phyloP scores from a whole-genome alignment of 352 stramenopile species.

The Phytophthora brassicae region DNA sequence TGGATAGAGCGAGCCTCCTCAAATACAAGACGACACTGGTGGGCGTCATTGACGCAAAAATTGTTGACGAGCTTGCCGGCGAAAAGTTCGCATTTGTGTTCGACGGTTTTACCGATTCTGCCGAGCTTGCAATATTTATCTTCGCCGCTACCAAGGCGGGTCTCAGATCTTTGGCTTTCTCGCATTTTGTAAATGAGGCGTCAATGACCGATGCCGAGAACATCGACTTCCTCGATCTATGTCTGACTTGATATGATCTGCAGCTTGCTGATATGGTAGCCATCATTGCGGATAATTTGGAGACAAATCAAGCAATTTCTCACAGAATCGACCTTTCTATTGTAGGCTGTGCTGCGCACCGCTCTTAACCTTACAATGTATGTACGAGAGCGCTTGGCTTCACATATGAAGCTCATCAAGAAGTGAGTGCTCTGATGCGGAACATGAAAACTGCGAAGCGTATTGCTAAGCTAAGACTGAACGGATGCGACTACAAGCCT shows the following conservation, averaged over 20 bases:
- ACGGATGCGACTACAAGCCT: neutral
- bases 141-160: too few species aligned
- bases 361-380: slow-evolving; percentile 13
- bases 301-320: slow-evolving; percentile 9
- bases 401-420: neutral
- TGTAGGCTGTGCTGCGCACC: slow-evolving; percentile 5
- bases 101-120: too few species aligned
- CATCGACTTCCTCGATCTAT: neutral
- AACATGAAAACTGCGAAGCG: slow-evolving; percentile 11
- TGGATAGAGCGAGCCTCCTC: too few species aligned
- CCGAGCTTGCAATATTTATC: too few species aligned
- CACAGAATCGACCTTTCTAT: neutral
- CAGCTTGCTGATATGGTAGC: slow-evolving; percentile 2
- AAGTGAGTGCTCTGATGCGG: slow-evolving; percentile 1
- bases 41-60: too few species aligned
- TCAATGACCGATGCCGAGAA: neutral
- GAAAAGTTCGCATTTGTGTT: too few species aligned
- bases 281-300: slow-evolving; percentile 14
- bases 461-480: neutral
- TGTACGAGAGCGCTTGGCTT: too few species aligned
- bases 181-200: neutral
- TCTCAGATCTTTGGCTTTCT: neutral
- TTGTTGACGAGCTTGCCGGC: too few species aligned
- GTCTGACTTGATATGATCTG: slow-evolving; percentile 3
- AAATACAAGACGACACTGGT: too few species aligned